phyloP scores from a whole-genome alignment of 2,329 filamentous ascomycete genomes.

The Pseudogymnoascus sp. region DNA sequence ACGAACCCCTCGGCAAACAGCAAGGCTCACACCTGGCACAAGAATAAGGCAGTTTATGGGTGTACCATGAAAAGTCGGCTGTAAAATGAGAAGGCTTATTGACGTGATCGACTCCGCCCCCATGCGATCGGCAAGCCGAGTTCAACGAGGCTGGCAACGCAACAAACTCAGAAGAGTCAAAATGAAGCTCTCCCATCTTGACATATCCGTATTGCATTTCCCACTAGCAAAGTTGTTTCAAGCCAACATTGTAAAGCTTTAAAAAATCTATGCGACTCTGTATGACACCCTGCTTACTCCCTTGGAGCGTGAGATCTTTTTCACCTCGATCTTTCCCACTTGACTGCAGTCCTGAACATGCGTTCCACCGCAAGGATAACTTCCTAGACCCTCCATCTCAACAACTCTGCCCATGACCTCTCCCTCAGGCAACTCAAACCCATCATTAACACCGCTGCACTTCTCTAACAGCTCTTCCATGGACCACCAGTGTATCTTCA shows the following conservation, averaged over 20 bases:
- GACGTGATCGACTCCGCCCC: too few relatives aligned
- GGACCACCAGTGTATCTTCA: conserved; percentile 62
- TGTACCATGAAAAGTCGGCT: too few relatives aligned
- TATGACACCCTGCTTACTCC: conserved; percentile 50
- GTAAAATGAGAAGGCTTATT: too few relatives aligned
- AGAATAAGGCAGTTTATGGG: too few relatives aligned
- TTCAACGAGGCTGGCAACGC: too few relatives aligned
- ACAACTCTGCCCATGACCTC: conserved; percentile 57
- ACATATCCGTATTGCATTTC: too few relatives aligned
- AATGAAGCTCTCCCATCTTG: too few relatives aligned
- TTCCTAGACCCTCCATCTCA: conserved; percentile 59
- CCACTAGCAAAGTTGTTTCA: too few relatives aligned
- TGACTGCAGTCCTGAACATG: conserved; percentile 56
- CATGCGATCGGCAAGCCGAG: too few relatives aligned
- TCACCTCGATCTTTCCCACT: conserved; percentile 55
- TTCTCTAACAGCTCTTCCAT: conserved; percentile 51
- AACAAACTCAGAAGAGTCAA: too few relatives aligned
- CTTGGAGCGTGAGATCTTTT: conserved; percentile 59
- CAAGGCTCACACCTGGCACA: too few relatives aligned
- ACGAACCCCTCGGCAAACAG: too few relatives aligned
- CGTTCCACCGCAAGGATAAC: conserved; percentile 69
- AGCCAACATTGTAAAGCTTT: background rate
- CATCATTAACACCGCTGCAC: conserved; percentile 34
- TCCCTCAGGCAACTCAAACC: conserved; percentile 36
- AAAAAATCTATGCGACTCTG: background rate